These are phyloP conservation scores for sunflower (Helianthus annuus) DNA, from an alignment of 129 eudicot species.

Conservation along the genomic window HanXRQr2.0-SUNRISE NC_035436.2:187309447-187309946, in stretches of 20 bases:
- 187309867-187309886: too few species aligned
- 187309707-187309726: conserved; percentile 58
- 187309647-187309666: conserved; percentile 75
- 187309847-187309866: too few species aligned
- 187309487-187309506: conserved; percentile 75
- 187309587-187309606: conserved; percentile 61
- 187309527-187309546: conserved; percentile 95
- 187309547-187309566: conserved; percentile 87
- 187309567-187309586: conserved; percentile 80
- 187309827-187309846: too few species aligned
- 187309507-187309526: conserved; percentile 93
- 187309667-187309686: conserved; percentile 48
- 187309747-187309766: conserved; percentile 28
- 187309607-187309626: conserved; percentile 98
- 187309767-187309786: conserved; percentile 7
- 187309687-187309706: conserved; percentile 48
- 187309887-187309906: too few species aligned
- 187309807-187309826: not conserved
- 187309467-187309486: conserved; percentile 96
- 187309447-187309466: conserved; percentile 87
- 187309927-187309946: too few species aligned
- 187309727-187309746: conserved; percentile 65
- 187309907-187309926: too few species aligned
- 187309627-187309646: conserved; percentile 99
- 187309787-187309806: conserved; percentile 24